A percentile compares a stretch with the other conserved stretches of the same genome.
Conservation (phyloP, 1,139 yeast species). For the Geotrichum carabidarum region DNA sequence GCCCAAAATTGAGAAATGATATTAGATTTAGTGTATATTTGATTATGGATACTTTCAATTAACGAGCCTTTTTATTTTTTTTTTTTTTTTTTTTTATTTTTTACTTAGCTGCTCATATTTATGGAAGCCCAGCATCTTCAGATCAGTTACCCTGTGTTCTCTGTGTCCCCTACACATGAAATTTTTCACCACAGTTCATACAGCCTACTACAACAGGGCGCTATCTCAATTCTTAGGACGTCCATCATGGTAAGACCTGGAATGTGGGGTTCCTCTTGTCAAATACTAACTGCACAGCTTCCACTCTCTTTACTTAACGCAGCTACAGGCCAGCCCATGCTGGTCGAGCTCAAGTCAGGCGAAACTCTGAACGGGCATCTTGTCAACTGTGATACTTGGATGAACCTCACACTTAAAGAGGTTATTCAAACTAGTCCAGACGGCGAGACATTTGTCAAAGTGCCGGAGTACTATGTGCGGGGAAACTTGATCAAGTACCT, state of each 20-base stretch:
- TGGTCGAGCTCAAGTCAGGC: constrained; percentile 89
- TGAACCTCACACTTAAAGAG: constrained; percentile 81
- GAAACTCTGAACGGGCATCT: constrained; percentile 83
- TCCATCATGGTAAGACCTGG: no score
- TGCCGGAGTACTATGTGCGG: constrained; percentile 75
- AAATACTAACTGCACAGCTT: constrained; percentile 42
- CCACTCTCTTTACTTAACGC: constrained; percentile 88
- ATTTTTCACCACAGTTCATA: neutral
- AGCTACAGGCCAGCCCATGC: constrained; percentile 81
- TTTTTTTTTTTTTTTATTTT: no score
- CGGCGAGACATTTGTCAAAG: constrained; percentile 61
- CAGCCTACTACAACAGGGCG: no score
- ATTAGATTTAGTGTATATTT: no score
- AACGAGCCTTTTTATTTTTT: no score
- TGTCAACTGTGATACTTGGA: constrained; percentile 88
- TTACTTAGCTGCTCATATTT: no score
- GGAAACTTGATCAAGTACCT: constrained; percentile 75
- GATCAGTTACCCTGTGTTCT: neutral
- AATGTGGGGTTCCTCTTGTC: constrained; percentile 1
- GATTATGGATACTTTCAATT: no score
- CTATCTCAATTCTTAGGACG: no score
- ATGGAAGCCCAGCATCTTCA: neutral
- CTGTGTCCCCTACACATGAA: neutral
- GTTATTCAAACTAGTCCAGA: constrained; percentile 69
- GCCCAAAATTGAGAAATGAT: no score